Conservation (phyloP, 2,329 filamentous ascomycete species). For the Aureobasidium sp. region DNA sequence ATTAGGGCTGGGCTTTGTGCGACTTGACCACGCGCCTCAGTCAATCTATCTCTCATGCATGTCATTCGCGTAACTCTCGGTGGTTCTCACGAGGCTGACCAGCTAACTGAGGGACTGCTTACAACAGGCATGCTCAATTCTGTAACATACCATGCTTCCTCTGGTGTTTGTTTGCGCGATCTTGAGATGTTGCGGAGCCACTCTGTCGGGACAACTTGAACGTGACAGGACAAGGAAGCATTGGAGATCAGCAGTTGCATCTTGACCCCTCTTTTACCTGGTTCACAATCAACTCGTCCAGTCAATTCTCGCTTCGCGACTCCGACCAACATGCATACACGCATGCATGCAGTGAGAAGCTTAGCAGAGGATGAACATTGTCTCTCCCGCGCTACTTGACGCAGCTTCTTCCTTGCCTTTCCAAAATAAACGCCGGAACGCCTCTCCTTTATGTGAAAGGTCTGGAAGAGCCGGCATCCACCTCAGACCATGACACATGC, state of each 20-base stretch:
- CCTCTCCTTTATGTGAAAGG: not conserved
- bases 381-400: not conserved
- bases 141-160: not conserved
- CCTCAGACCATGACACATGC: not conserved
- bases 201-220: not conserved
- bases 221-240: not conserved
- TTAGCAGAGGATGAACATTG: not conserved
- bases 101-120: not conserved
- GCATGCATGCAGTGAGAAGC: conserved; percentile 3
- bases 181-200: not conserved
- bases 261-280: not conserved
- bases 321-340: not conserved
- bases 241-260: not conserved
- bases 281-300: not conserved
- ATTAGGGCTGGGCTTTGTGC: not conserved
- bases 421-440: not conserved
- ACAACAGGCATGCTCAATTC: not conserved
- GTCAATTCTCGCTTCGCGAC: not conserved
- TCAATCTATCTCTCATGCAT: not conserved
- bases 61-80: not conserved
- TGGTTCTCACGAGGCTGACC: not conserved
- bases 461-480: not conserved
- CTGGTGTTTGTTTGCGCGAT: not conserved
- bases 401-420: not conserved
- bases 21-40: conserved; percentile 1